phyloP scores from a whole-genome alignment of 2,329 filamentous ascomycete genomes.

The Botrytis fragariae region DNA sequence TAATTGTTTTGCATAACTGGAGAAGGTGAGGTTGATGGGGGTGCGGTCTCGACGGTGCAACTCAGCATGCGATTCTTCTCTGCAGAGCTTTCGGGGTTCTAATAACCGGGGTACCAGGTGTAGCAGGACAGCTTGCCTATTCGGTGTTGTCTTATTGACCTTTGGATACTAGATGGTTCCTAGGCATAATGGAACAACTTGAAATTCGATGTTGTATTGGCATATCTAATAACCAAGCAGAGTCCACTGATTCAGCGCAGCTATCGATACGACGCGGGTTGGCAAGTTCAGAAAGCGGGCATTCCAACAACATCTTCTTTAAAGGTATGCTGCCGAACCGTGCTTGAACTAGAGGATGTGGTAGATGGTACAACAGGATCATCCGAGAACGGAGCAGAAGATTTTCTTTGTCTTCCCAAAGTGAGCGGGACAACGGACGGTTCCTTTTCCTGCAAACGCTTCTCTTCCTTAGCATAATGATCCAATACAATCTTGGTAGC shows the following conservation, averaged over 20 bases:
- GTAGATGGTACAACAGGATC: not conserved
- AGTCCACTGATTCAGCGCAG: not conserved
- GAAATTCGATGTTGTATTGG: constrained; percentile 15
- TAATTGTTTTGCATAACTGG: not conserved
- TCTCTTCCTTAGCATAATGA: constrained; percentile 31
- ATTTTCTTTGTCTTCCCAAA: not conserved
- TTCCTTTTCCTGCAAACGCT: constrained; percentile 9
- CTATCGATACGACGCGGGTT: not conserved
- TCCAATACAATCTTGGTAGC: constrained; percentile 30
- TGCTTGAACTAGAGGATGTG: not conserved
- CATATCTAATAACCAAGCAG: not conserved
- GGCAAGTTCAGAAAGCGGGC: not conserved
- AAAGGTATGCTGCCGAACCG: constrained; percentile 1
- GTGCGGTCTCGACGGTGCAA: constrained; percentile 4
- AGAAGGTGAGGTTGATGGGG: not conserved
- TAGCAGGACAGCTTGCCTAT: constrained; percentile 12
- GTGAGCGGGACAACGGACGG: not conserved
- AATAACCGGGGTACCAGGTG: not conserved
- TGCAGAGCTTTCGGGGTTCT: not conserved
- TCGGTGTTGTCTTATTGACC: not conserved
- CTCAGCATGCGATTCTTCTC: not conserved
- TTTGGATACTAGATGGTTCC: not conserved
- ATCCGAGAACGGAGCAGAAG: not conserved
- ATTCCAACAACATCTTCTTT: not conserved
- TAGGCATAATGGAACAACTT: not conserved